Evolutionary conservation across 441 rosid genomes (phyloP).

Genomic region (Jatropha podagrica): DNA sequence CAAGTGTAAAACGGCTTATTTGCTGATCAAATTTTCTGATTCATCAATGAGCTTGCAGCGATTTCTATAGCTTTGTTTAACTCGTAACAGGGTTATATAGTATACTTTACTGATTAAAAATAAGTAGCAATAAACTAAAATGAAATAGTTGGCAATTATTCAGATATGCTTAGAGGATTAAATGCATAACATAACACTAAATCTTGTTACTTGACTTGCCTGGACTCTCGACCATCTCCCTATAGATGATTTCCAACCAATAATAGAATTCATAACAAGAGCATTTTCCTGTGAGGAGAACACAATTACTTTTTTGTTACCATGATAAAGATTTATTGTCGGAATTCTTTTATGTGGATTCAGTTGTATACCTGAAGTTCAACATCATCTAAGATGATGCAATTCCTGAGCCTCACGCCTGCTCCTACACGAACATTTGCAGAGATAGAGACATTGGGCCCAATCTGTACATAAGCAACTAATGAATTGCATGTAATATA

Average conservation of each 20-base stretch:
- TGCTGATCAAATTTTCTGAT: neutral
- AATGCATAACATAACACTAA: neutral
- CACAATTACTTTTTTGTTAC: neutral
- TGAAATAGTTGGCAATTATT: no score
- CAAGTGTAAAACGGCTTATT: neutral
- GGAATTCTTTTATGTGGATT: neutral
- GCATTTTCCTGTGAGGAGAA: constrained; percentile 60
- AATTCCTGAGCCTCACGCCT: constrained; percentile 57
- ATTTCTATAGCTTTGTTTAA: neutral
- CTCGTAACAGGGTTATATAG: neutral
- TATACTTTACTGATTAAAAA: no score
- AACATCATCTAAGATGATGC: constrained; percentile 75
- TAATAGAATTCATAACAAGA: constrained; percentile 61
- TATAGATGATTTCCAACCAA: constrained; percentile 80
- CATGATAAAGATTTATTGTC: neutral
- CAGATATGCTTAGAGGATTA: no score
- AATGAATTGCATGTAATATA: neutral
- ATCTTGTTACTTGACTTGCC: constrained; percentile 39
- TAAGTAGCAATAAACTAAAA: no score
- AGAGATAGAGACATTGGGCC: constrained; percentile 55
- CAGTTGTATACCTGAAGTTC: constrained; percentile 49
- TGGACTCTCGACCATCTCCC: constrained; percentile 82
- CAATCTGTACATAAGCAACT: constrained; percentile 38
- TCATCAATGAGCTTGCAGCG: neutral
- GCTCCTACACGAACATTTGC: constrained; percentile 61